These are phyloP conservation scores for Rhododendron mucronatum DNA, from an alignment of 148 eudicot species.

Conservation along the genomic window DNA sequence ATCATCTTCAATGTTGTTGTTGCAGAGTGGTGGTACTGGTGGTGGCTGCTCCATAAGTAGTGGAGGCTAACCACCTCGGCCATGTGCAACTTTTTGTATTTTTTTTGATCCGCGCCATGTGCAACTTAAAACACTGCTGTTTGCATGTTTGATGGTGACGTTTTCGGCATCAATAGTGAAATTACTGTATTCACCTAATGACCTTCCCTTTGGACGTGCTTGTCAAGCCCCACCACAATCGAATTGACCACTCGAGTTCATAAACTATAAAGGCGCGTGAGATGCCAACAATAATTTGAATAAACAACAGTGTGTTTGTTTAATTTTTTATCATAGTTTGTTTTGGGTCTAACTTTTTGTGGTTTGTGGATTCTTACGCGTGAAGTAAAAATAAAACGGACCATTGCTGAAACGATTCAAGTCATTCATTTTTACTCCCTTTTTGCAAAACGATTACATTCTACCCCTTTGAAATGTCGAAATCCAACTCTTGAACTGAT, in stretches of 20 bases:
- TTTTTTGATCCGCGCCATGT: background rate
- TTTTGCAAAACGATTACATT: too few species aligned
- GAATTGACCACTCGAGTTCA: background rate
- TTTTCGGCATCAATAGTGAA: background rate
- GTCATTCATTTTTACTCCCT: too few species aligned
- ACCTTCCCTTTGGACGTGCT: background rate
- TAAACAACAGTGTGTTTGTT: too few species aligned
- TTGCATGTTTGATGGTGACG: background rate
- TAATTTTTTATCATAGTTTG: too few species aligned
- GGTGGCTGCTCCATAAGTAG: background rate
- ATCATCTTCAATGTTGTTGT: constrained; percentile 6
- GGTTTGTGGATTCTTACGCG: too few species aligned
- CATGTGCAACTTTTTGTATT: background rate
- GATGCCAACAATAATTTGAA: background rate
- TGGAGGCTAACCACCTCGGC: background rate
- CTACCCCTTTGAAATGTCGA: too few species aligned
- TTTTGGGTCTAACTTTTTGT: too few species aligned
- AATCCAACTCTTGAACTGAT: too few species aligned
- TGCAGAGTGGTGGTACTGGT: constrained; percentile 22
- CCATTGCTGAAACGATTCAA: too few species aligned
- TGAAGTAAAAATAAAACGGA: too few species aligned
- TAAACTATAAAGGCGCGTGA: background rate
- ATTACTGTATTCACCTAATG: background rate
- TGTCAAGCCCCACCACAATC: background rate
- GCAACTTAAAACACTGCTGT: background rate